phyloP scores from a whole-genome alignment of 257 asterid genomes.

The Plectranthus barbatus region DNA sequence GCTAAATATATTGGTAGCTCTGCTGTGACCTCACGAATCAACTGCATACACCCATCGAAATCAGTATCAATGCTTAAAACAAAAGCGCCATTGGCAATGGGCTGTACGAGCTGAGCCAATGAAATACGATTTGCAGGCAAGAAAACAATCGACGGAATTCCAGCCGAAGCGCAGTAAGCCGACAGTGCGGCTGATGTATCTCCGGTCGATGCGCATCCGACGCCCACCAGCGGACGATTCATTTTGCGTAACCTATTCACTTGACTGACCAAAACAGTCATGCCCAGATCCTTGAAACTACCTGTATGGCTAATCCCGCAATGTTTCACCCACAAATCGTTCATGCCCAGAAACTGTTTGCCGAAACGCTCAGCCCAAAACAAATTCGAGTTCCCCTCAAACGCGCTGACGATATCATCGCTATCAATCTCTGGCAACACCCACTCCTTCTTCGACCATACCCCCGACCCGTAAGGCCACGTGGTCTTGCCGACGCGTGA shows the following conservation, averaged over 20 bases:
- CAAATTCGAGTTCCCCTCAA: slow-evolving; percentile 66
- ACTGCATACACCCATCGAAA: slow-evolving; percentile 92
- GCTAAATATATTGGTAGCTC: slow-evolving; percentile 83
- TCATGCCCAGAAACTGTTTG: slow-evolving; percentile 80
- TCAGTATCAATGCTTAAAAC: slow-evolving; percentile 78
- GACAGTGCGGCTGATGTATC: slow-evolving; percentile 81
- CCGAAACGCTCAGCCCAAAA: slow-evolving; percentile 92
- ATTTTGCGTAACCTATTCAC: slow-evolving; percentile 63
- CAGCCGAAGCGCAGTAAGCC: slow-evolving; percentile 73
- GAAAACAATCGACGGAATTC: slow-evolving; percentile 71
- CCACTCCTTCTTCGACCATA: slow-evolving; percentile 89
- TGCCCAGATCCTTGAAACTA: slow-evolving; percentile 70
- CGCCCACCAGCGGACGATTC: slow-evolving; percentile 71
- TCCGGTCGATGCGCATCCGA: slow-evolving; percentile 81
- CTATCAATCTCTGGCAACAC: slow-evolving; percentile 64
- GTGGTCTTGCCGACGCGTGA: slow-evolving; percentile 81
- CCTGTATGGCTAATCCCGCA: slow-evolving; percentile 84
- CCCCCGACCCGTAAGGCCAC: slow-evolving; percentile 87
- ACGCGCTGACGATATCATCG: slow-evolving; percentile 65
- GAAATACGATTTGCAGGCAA: slow-evolving; percentile 67
- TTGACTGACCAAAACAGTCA: slow-evolving; percentile 84
- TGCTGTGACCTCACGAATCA: slow-evolving; percentile 73
- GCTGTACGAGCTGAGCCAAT: slow-evolving; percentile 76
- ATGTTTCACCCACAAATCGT: slow-evolving; percentile 76
- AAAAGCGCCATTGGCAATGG: slow-evolving; percentile 84